These are phyloP conservation scores for Millerago galiae DNA, from an alignment of 805 yeast genomes.

Conservation along the genomic window DNA sequence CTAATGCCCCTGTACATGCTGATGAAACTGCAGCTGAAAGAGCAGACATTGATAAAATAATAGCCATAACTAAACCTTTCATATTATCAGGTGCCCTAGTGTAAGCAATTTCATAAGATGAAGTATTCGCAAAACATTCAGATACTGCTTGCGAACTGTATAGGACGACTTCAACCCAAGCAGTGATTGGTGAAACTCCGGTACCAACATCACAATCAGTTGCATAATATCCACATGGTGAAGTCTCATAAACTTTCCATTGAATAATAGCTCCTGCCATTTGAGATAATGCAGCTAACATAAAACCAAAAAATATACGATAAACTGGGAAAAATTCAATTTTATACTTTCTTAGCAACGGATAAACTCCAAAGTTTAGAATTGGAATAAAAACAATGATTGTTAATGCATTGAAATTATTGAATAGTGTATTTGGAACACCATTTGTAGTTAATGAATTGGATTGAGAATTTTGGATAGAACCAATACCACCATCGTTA, in stretches of 20 bases:
- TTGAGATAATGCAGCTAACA: constrained; percentile 40
- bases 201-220: constrained; percentile 35
- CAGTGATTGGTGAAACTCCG: constrained; percentile 38
- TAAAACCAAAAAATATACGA: constrained; percentile 63
- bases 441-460: constrained; percentile 67
- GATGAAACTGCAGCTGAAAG: constrained; percentile 70
- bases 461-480: constrained; percentile 39
- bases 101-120: constrained; percentile 78
- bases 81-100: constrained; percentile 65
- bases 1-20: constrained; percentile 59
- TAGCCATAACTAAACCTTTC: constrained; percentile 37
- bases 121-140: constrained; percentile 71
- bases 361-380: constrained; percentile 51
- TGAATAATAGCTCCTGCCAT: constrained; percentile 54
- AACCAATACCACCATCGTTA: constrained; percentile 59
- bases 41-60: constrained; percentile 63
- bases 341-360: constrained; percentile 38
- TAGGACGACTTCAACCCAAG: constrained; percentile 59
- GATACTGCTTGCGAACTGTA: constrained; percentile 65
- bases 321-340: constrained; percentile 62
- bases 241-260: constrained; percentile 56
- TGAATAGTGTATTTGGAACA: constrained; percentile 72
- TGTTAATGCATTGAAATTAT: constrained; percentile 67
- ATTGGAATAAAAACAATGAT: constrained; percentile 73
- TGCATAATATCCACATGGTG: constrained; percentile 67